These are phyloP conservation scores for Clitopilus passeckerianus DNA, from an alignment of 768 basidiomycete genomes.

Conservation along the genomic window DNA sequence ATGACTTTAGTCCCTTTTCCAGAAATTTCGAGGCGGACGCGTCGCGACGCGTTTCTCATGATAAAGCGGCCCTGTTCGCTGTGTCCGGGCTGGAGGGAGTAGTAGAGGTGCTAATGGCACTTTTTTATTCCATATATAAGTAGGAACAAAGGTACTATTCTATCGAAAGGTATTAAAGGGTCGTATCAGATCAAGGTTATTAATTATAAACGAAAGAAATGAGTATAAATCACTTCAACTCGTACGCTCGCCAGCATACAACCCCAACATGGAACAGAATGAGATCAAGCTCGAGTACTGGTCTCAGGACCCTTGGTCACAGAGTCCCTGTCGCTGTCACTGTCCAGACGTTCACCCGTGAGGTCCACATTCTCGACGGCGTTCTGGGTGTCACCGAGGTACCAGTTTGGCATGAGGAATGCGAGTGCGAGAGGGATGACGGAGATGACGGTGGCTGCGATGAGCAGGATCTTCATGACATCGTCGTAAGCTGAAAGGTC, in stretches of 20 bases:
- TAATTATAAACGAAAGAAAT: neutral
- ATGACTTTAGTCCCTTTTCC: neutral
- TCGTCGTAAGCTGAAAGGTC: conserved; percentile 40
- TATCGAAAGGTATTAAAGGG: neutral
- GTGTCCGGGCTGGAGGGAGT: too few species aligned
- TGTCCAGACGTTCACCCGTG: conserved; percentile 16
- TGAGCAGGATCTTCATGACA: conserved; percentile 52
- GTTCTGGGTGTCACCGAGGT: conserved; percentile 68
- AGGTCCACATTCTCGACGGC: conserved; percentile 48
- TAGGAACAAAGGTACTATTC: neutral
- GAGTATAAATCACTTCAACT: neutral
- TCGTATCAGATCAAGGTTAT: neutral
- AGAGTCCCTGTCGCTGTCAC: neutral
- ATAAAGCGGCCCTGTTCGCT: too few species aligned
- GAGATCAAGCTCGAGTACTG: neutral
- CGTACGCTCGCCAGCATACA: too few species aligned
- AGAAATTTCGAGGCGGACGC: neutral
- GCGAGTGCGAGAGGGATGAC: conserved; percentile 56
- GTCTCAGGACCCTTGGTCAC: neutral
- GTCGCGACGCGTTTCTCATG: neutral
- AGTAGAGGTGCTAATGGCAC: neutral
- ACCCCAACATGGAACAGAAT: too few species aligned
- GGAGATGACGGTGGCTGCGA: conserved; percentile 46
- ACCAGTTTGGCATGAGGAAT: conserved; percentile 60
- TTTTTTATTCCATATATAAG: neutral